Evolutionary conservation across 2,329 filamentous ascomycete genomes (phyloP), one percentile per base, ranked within the genome.

Genomic region (Cercospora berteroae): DNA sequence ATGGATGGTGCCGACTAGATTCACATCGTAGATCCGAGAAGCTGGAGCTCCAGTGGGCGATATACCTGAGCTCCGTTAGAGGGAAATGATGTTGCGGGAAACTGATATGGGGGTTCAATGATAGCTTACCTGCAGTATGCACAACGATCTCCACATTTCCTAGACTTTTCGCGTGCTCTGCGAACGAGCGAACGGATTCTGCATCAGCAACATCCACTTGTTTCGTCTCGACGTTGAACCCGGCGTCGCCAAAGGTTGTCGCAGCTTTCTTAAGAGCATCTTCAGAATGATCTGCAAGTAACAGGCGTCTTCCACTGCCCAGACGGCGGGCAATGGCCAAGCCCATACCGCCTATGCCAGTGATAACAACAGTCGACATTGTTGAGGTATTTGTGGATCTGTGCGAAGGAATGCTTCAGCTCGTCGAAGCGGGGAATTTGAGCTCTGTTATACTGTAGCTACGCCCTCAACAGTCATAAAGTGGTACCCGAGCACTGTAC

Each of bases 1-100:
- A n/a, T 52, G 44, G 3, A 55, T 50, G 18, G 62, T 59, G 18
- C 66, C 66, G 9, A 65, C 20, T 4, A 68, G 50, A 48, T 68
- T 59, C 0, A 62, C 39, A 8, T 55, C 50, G 25, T 62, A 60
- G 25, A 68, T 65, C 29, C 33, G 31, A 48, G 52, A 59, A 4
- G 44, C 48, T 18, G 42, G 36, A 13, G 23, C 58, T 42, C 57
- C 44, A 2, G 29, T 39, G 31, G 57, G 64, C 12, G 56, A 56
- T 5, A 68, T 31, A 18, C 52, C 52, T 57, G 25, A 29, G 25
- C 16, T 16, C 5, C 10, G 18, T 57, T 61, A 25, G 61, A 56
- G 7, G 52, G 23, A 13, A 10, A 29, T 1, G 16, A 16, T 56
- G 12, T 25, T 31, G 52, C 13, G 6, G 4, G 5, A 13, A 13